phyloP scores from a whole-genome alignment of 495 filamentous ascomycete genomes.

The Hypoxylon rickii region DNA sequence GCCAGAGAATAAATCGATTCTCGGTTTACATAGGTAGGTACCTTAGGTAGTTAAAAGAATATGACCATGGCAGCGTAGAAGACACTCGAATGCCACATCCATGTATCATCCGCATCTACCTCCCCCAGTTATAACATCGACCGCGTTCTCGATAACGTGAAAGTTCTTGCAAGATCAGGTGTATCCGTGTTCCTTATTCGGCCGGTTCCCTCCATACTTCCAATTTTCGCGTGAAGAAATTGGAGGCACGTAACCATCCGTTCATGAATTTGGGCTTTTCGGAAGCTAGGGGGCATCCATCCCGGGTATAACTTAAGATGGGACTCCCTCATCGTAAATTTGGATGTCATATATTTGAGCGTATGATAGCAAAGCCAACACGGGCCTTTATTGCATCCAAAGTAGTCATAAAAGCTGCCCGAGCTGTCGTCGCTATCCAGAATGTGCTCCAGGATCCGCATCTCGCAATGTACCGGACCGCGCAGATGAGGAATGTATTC shows the following conservation, averaged over 20 bases:
- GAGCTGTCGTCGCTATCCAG: background rate
- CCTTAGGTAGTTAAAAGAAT: too few relatives aligned
- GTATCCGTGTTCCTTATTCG: too few relatives aligned
- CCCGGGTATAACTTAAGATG: constrained; percentile 7
- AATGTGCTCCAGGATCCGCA: constrained; percentile 5
- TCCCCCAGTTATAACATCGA: too few relatives aligned
- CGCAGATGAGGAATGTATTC: background rate
- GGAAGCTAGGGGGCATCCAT: constrained; percentile 6
- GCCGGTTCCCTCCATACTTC: too few relatives aligned
- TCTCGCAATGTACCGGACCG: constrained; percentile 11
- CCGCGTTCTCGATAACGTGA: too few relatives aligned
- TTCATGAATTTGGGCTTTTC: background rate
- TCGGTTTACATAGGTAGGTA: too few relatives aligned
- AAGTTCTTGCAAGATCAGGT: too few relatives aligned
- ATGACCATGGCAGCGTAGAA: too few relatives aligned
- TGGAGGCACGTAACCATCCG: background rate
- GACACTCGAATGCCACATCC: too few relatives aligned
- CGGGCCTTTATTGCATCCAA: constrained; percentile 18
- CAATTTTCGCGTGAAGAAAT: background rate
- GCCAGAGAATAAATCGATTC: too few relatives aligned
- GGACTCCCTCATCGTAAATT: constrained; percentile 6
- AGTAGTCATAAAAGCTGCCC: constrained; percentile 8
- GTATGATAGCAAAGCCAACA: constrained; percentile 21
- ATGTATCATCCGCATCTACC: too few relatives aligned
- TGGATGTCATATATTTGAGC: background rate